Base-by-base conservation (phyloP, 345 rosid genomes). In the Leavenworthia alabamica region DNA sequence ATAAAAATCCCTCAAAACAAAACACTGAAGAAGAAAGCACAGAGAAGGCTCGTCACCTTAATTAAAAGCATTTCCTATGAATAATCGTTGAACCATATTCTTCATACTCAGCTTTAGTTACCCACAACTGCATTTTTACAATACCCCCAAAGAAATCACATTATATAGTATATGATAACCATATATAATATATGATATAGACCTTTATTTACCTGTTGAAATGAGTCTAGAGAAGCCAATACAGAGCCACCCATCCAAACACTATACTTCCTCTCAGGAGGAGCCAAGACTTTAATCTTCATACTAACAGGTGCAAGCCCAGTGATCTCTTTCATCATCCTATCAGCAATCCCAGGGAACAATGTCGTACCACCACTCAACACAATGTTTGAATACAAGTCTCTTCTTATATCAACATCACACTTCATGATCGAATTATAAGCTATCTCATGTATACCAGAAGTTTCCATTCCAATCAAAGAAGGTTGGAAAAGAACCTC, bases 401-500 rank as follows among this genome's bases (percentile, higher is more conserved):
- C 86, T 81, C 65, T 81, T 76, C 84, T 83, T 48, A 77, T 79
- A 60, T 83, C 86, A 0, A 83, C 84, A 19, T 83, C 89, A 26
- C 89, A 78, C 79, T 76, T 79, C 86, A 83, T 78, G 75, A 83
- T 81, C 49, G 86, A 81, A 43, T 81, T 81, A 73, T 78, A 79
- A 11, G 83, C 71, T 40, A 83, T 78, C 64, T 81, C 84, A 2
- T 83, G 84, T 14, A 83, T 83, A 64, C 89, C 84, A 13, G 65
- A 70, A 51, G 79, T 41, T 72, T 83, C 89, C 86, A 77, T 86
- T 28, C 90, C 95, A 0, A 84, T 70, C 84, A 84, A 76, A 46
- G 90, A 84, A 56, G 95, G 88, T 35, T 82, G 86, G 85, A 75
- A 84, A 53, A 86, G 86, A 53, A 82, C 90, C 74, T 84, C 86